A percentile compares a stretch with the other conserved stretches of the same genome.
Conservation (phyloP, 192 early-diverging fungal genomes). For the Coemansia sp. region DNA sequence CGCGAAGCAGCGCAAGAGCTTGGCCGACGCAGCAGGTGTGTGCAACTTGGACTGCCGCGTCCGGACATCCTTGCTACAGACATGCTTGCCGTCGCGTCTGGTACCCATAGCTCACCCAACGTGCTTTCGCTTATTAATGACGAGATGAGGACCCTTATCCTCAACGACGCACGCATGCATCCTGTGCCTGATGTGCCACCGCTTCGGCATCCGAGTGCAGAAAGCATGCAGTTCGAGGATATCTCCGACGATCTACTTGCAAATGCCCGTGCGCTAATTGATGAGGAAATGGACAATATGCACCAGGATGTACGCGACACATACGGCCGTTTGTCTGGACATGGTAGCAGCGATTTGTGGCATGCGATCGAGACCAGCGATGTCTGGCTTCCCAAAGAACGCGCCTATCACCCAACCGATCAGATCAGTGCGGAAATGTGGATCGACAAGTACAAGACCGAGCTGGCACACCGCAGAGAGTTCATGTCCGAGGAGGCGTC, state of each 20-base stretch:
- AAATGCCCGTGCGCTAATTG: constrained; percentile 61
- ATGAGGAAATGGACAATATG: constrained; percentile 46
- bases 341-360: constrained; percentile 38
- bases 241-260: constrained; percentile 65
- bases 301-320: constrained; percentile 12
- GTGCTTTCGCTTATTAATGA: constrained; percentile 65
- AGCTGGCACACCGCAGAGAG: constrained; percentile 55
- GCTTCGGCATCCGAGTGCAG: constrained; percentile 33
- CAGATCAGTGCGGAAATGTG: constrained; percentile 11
- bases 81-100: constrained; percentile 14
- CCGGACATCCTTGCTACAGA: constrained; percentile 52
- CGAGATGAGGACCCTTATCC: constrained; percentile 73
- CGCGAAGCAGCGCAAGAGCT: constrained; percentile 56
- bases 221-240: constrained; percentile 35
- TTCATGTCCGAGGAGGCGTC: constrained; percentile 74
- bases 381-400: constrained; percentile 31
- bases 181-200: constrained; percentile 68
- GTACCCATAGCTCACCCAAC: not conserved
- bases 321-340: constrained; percentile 12
- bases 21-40: constrained; percentile 68
- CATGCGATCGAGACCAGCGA: constrained; percentile 16
- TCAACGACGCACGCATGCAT: constrained; percentile 71
- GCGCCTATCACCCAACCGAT: not conserved
- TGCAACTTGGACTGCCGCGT: constrained; percentile 78
- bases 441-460: constrained; percentile 34